Conservation (phyloP, 208 protist genomes). For the Leishmania lainsoni region DNA sequence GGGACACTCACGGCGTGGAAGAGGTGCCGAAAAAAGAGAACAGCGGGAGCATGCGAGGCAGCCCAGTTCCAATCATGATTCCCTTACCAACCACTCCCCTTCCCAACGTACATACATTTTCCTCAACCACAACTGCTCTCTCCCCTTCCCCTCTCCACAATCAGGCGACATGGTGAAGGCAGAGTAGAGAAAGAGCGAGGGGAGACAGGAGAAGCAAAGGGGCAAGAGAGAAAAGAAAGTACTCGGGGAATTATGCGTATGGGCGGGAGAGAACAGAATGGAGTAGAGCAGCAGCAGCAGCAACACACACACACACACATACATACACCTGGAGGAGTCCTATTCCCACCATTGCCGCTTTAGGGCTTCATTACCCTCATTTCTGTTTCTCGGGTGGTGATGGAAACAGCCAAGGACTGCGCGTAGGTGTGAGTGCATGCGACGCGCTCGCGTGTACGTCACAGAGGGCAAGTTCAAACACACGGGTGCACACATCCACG, state of each 20-base stretch:
- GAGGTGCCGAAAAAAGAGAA: background rate
- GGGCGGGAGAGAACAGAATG: background rate
- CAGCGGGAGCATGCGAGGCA: background rate
- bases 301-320: background rate
- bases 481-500: background rate
- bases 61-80: background rate
- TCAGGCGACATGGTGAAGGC: background rate
- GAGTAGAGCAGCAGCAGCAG: background rate
- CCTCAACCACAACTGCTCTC: background rate
- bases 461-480: background rate
- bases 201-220: background rate
- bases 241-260: background rate
- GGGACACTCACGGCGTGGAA: background rate
- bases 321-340: background rate
- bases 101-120: no score
- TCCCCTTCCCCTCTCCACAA: background rate
- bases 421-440: background rate
- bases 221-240: background rate
- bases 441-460: background rate
- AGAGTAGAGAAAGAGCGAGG: background rate
- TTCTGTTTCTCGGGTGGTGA: background rate
- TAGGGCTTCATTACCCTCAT: background rate
- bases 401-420: background rate
- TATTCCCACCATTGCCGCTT: background rate
- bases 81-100: background rate